Evolutionary conservation across 148 eudicot genomes (phyloP), one percentile per base, ranked within the genome.

Genomic region (Chenopodium quinoa): DNA sequence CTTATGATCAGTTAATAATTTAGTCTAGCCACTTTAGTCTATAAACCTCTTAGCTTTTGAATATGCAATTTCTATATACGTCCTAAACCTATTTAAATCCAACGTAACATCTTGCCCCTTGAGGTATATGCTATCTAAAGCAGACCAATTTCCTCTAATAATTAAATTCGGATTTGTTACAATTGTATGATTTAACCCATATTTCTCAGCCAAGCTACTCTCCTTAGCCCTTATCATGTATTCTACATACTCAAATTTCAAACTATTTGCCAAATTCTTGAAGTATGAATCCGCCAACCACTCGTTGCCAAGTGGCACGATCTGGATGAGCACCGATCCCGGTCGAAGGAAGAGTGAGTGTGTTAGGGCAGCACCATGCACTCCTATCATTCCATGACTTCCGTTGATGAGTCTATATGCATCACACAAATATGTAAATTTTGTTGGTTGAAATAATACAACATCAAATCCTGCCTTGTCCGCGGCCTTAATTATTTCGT

Each of bases 341-440:
- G 93, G 90, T 50, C 87, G 79, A 9, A 92, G 89, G 64, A 88
- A 89, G 52, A 92, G 60, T 0, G 85, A 79, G 54, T 92, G 91
- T 2, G 93, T 89, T 10, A 90, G 65, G 12, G 90, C 93, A 0
- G 93, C 95, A 0, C 92, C 93, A 37, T 90, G 90, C 2, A 90
- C 87, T 44, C 93, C 95, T 11, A 90, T 73, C 82, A 90, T 73
- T 4, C 69, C 92, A 52, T 90, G 93, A 75, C 93, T 87, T 17
- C 82, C 82, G 75, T 86, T 88, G 50, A 90, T 74, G 47, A 89
- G 63, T 22, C 29, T 77, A 37, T 86, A 89, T 0, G 83, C 83
- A 34, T 89, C 86, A 22, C 81, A 86, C 68, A 92, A 80, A 54
- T 82, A 58, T 0, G 89, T 86, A 34, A 52, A 80, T n/a, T 76